Percentiles rank a stretch among this genome's conserved stretches.
These are phyloP conservation scores for Abrus precatorius DNA, from an alignment of 306 rosid species.

Conservation along the genomic window DNA sequence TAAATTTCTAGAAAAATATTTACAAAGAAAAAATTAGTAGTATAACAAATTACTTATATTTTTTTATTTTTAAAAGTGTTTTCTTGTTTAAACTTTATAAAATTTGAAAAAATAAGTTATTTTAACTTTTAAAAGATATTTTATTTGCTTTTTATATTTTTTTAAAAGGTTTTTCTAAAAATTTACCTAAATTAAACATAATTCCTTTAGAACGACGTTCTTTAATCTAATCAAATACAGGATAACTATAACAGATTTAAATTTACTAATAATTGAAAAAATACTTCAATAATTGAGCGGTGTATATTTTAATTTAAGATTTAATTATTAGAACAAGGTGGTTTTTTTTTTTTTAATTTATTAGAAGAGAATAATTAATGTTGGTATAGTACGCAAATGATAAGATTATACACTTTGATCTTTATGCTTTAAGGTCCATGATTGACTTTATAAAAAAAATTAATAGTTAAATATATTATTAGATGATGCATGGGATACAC, in stretches of 20 bases:
- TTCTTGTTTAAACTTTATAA: too few species aligned
- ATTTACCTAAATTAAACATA: too few species aligned
- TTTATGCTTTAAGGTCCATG: conserved; percentile 34
- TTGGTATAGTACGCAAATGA: background rate
- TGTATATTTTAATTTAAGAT: background rate
- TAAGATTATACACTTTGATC: background rate
- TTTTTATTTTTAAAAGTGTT: too few species aligned
- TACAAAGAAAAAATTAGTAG: too few species aligned
- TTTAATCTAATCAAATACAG: too few species aligned
- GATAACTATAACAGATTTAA: background rate
- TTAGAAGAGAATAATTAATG: background rate
- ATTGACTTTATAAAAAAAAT: conserved; percentile 27
- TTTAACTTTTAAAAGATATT: too few species aligned
- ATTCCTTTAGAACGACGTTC: too few species aligned
- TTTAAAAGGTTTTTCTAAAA: too few species aligned
- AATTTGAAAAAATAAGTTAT: too few species aligned
- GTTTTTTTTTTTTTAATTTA: background rate
- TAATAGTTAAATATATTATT: background rate
- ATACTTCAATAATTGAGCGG: conserved; percentile 23
- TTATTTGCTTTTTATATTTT: too few species aligned
- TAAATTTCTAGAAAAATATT: too few species aligned
- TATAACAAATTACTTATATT: too few species aligned
- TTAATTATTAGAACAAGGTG: background rate
- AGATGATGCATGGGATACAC: conserved; percentile 29
- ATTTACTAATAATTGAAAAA: background rate